Evolutionary conservation across 257 asterid genomes (phyloP).

Genomic region (Solanum paucissectum): DNA sequence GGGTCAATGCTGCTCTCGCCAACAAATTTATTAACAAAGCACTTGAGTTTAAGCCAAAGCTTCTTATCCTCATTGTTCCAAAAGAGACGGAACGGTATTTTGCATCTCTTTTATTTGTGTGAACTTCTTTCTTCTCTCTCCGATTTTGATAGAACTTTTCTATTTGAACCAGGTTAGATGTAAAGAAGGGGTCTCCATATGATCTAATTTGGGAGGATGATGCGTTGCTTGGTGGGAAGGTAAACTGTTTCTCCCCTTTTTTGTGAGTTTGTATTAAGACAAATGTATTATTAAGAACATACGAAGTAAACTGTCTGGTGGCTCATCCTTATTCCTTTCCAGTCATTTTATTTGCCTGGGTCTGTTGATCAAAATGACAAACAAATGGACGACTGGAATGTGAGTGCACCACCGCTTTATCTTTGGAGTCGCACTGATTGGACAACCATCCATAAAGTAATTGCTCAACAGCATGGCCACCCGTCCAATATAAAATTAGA

Average conservation of each 20-base stretch:
- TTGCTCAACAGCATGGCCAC: constrained; percentile 57
- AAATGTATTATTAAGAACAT: not conserved
- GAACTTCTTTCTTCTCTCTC: not conserved
- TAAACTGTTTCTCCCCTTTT: constrained; percentile 12
- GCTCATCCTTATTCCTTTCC: constrained; percentile 5
- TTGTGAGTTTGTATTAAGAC: not conserved
- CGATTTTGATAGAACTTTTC: not conserved
- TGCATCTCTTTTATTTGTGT: not conserved
- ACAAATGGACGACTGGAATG: constrained; percentile 80
- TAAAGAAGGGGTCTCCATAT: constrained; percentile 29
- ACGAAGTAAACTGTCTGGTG: not conserved
- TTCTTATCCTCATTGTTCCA: constrained; percentile 77
- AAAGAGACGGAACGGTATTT: constrained; percentile 54
- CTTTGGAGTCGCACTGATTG: constrained; percentile 79
- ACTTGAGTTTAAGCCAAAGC: constrained; percentile 81
- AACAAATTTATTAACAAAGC: constrained; percentile 71
- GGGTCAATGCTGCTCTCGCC: constrained; percentile 66
- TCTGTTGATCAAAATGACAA: constrained; percentile 57
- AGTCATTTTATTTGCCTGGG: constrained; percentile 93
- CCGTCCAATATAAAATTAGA: constrained; percentile 15
- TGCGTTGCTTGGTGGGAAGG: constrained; percentile 63
- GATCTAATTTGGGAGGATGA: constrained; percentile 80
- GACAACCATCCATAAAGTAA: constrained; percentile 50
- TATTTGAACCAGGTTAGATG: constrained; percentile 46
- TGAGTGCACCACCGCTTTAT: constrained; percentile 49